Evolutionary conservation across 2,329 filamentous ascomycete species (phyloP).

Genomic region (Ceratocystis diversiconidia): DNA sequence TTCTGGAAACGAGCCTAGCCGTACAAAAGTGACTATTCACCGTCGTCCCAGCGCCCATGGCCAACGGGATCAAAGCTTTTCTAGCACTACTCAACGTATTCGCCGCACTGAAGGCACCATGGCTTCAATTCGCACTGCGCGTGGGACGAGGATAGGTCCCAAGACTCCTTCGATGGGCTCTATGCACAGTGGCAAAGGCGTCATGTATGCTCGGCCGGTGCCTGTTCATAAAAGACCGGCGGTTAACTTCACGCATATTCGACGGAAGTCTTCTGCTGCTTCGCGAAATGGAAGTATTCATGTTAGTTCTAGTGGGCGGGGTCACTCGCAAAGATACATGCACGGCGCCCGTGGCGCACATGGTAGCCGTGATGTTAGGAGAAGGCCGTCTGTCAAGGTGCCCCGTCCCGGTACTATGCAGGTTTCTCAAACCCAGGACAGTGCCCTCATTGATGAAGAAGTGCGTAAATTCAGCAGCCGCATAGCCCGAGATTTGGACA

Average conservation of each 20-base stretch:
- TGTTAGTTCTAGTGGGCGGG: background rate
- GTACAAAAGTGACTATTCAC: constrained; percentile 56
- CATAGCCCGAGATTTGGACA: constrained; percentile 79
- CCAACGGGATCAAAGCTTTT: constrained; percentile 21
- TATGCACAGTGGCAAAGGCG: constrained; percentile 30
- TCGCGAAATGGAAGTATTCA: background rate
- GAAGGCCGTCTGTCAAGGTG: constrained; percentile 5
- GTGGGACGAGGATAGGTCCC: constrained; percentile 7
- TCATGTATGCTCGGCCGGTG: constrained; percentile 16
- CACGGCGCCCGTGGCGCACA: background rate
- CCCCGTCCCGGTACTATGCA: background rate
- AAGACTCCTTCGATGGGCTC: constrained; percentile 32
- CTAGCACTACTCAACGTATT: constrained; percentile 5
- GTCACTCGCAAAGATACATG: background rate
- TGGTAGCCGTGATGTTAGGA: constrained; percentile 1
- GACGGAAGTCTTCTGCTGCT: constrained; percentile 20
- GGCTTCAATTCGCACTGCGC: constrained; percentile 11
- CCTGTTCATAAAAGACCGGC: constrained; percentile 35
- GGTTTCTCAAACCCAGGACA: constrained; percentile 12
- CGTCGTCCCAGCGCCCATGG: constrained; percentile 11
- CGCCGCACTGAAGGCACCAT: constrained; percentile 11
- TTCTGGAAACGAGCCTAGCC: constrained; percentile 35
- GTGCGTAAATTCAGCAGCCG: constrained; percentile 66
- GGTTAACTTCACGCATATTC: constrained; percentile 40
- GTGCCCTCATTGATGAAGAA: constrained; percentile 47